phyloP scores from a whole-genome alignment of 164 flowering plant genomes.

The Houttuynia cordata region DNA sequence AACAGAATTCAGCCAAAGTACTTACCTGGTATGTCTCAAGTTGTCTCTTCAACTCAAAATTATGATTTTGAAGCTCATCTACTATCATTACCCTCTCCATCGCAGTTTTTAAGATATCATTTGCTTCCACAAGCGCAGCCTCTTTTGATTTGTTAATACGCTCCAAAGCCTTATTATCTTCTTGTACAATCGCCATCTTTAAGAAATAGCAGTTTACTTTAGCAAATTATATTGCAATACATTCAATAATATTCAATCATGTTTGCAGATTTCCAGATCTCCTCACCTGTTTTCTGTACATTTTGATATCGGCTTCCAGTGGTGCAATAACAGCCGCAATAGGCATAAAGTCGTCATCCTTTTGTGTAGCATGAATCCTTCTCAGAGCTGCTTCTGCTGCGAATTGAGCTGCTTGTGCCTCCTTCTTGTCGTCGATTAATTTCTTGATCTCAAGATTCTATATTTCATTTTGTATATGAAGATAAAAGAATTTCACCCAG shows the following conservation, averaged over 20 bases:
- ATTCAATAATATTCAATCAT: neutral
- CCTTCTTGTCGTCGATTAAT: slow-evolving; percentile 55
- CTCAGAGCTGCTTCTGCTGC: slow-evolving; percentile 93
- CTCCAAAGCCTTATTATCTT: slow-evolving; percentile 81
- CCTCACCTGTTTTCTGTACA: slow-evolving; percentile 68
- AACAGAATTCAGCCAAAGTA: neutral
- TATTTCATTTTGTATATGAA: slow-evolving; percentile 3
- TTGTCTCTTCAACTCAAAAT: slow-evolving; percentile 70
- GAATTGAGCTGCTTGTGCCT: slow-evolving; percentile 80
- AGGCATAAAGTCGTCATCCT: slow-evolving; percentile 49
- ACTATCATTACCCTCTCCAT: slow-evolving; percentile 84
- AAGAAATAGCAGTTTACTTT: slow-evolving; percentile 7
- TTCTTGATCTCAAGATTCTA: slow-evolving; percentile 82
- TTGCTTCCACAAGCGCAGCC: slow-evolving; percentile 77
- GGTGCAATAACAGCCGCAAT: slow-evolving; percentile 70
- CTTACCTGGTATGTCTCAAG: slow-evolving; percentile 71
- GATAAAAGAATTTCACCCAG: neutral
- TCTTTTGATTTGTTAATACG: slow-evolving; percentile 80
- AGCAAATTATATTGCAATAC: neutral
- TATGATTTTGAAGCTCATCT: slow-evolving; percentile 88
- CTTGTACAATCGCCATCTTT: slow-evolving; percentile 57
- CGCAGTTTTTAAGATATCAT: slow-evolving; percentile 70
- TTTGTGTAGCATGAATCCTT: slow-evolving; percentile 61
- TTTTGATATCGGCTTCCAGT: slow-evolving; percentile 73
- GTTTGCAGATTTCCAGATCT: neutral